Evolutionary conservation across 2,329 filamentous ascomycete species (phyloP).

Genomic region (Fusarium buharicum): DNA sequence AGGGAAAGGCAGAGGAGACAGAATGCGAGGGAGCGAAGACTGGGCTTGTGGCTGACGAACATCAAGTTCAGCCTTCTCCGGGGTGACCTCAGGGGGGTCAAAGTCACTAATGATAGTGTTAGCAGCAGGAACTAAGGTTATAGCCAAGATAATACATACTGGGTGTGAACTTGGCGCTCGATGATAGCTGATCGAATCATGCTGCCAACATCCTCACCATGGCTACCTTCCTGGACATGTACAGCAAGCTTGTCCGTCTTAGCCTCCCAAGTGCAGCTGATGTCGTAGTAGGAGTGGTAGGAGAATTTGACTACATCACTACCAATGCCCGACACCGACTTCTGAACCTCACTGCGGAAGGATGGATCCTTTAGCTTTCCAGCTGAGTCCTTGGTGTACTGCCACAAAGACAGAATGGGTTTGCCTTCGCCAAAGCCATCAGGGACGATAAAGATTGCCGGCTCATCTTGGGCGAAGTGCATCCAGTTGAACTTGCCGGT

Average conservation of each 20-base stretch:
- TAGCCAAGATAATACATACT: conserved; percentile 23
- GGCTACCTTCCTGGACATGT: not conserved
- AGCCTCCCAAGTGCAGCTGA: conserved; percentile 26
- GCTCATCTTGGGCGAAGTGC: conserved; percentile 20
- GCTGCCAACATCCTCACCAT: conserved; percentile 18
- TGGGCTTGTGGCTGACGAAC: conserved; percentile 26
- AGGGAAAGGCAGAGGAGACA: conserved; percentile 24
- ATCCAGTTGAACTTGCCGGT: conserved; percentile 38
- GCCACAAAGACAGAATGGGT: conserved; percentile 34
- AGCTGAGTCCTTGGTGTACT: conserved; percentile 17
- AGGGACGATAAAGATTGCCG: conserved; percentile 34
- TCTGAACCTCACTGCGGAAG: conserved; percentile 6
- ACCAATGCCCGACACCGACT: not conserved
- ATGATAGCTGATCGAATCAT: too few species aligned
- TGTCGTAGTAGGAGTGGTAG: conserved; percentile 22
- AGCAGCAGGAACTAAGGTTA: too few species aligned
- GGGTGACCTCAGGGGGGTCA: not conserved
- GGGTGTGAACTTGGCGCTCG: conserved; percentile 22
- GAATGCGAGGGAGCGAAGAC: conserved; percentile 16
- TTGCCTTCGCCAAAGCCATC: conserved; percentile 36
- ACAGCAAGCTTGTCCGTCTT: conserved; percentile 24
- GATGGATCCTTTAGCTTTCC: conserved; percentile 16
- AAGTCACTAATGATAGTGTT: conserved; percentile 16
- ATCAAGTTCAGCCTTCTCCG: conserved; percentile 23
- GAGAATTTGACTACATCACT: conserved; percentile 17